Evolutionary conservation across 1,139 yeast species (phyloP).

Genomic region (Blastobotrys aristatus): DNA sequence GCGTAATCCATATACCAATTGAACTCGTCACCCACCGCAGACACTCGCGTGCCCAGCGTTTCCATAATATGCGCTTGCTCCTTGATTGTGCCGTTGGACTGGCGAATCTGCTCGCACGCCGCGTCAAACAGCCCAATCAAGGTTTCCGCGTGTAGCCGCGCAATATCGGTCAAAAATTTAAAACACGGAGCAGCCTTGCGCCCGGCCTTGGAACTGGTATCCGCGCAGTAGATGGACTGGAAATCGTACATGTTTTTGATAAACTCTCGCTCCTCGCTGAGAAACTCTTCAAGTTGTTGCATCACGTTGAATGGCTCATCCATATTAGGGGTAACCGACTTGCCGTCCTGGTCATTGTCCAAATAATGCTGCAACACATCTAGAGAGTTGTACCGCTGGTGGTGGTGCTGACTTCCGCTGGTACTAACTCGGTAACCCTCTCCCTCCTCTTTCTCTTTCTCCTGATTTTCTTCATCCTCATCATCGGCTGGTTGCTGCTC

Average conservation of each 20-base stretch:
- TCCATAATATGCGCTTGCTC: slow-evolving; percentile 16
- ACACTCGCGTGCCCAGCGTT: slow-evolving; percentile 16
- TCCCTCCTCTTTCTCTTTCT: neutral
- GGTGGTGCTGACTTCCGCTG: neutral
- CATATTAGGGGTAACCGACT: neutral
- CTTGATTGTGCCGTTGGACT: neutral
- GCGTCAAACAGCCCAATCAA: slow-evolving; percentile 20
- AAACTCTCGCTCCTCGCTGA: slow-evolving; percentile 23
- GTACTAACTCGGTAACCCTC: neutral
- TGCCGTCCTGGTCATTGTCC: slow-evolving; percentile 13
- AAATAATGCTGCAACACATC: slow-evolving; percentile 23
- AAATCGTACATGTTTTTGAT: slow-evolving; percentile 24
- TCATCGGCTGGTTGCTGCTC: neutral
- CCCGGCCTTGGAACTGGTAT: slow-evolving; percentile 17
- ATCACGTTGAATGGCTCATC: slow-evolving; percentile 7
- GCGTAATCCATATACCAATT: slow-evolving; percentile 18
- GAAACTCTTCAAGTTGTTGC: slow-evolving; percentile 18
- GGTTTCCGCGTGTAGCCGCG: slow-evolving; percentile 23
- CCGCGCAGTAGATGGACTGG: slow-evolving; percentile 18
- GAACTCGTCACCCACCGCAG: slow-evolving; percentile 17
- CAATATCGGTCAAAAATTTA: slow-evolving; percentile 24
- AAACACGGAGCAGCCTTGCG: slow-evolving; percentile 19
- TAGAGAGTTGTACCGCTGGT: slow-evolving; percentile 18
- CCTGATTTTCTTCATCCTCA: slow-evolving; percentile 1
- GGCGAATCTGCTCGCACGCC: slow-evolving; percentile 18